Percentiles rank a stretch among this genome's conserved stretches.
phyloP scores from a whole-genome alignment of 2,329 filamentous ascomycete species.

The Arthroderma uncinatum region DNA sequence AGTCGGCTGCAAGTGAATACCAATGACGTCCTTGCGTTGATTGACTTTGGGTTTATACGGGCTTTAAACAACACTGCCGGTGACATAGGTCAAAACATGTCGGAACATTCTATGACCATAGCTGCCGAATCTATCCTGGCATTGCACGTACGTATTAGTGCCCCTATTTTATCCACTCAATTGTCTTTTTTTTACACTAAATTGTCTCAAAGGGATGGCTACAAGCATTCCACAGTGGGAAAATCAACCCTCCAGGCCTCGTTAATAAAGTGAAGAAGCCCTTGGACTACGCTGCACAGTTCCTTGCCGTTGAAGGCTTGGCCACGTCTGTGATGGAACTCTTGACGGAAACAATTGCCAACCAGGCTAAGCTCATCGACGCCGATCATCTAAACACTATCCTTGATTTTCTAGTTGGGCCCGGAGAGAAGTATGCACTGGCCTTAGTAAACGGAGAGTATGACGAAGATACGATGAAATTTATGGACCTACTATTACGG shows the following conservation, averaged over 20 bases:
- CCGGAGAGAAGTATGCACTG: slow-evolving; percentile 25
- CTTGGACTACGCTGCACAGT: slow-evolving; percentile 12
- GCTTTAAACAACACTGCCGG: slow-evolving; percentile 20
- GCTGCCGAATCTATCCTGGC: slow-evolving; percentile 28
- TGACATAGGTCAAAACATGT: slow-evolving; percentile 15
- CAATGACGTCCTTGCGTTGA: slow-evolving; percentile 28
- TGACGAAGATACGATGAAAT: slow-evolving; percentile 30
- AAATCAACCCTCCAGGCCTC: slow-evolving; percentile 8
- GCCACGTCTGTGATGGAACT: slow-evolving; percentile 25
- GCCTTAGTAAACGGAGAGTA: slow-evolving; percentile 28
- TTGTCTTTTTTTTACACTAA: background rate
- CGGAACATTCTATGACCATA: slow-evolving; percentile 13
- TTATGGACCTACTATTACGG: slow-evolving; percentile 31
- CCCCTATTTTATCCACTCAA: background rate
- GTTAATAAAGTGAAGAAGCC: slow-evolving; percentile 3
- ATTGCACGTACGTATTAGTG: slow-evolving; percentile 25
- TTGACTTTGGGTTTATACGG: slow-evolving; percentile 27
- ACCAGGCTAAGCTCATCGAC: slow-evolving; percentile 21
- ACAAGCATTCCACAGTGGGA: slow-evolving; percentile 9
- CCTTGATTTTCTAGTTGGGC: slow-evolving; percentile 26
- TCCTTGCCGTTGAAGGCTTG: slow-evolving; percentile 20
- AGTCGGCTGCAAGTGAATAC: slow-evolving; percentile 24
- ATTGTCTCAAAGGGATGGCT: slow-evolving; percentile 13
- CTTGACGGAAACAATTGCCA: slow-evolving; percentile 26
- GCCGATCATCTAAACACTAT: slow-evolving; percentile 21